Conservation (phyloP, 352 stramenopile genomes). For the Phytophthora sojae region DNA sequence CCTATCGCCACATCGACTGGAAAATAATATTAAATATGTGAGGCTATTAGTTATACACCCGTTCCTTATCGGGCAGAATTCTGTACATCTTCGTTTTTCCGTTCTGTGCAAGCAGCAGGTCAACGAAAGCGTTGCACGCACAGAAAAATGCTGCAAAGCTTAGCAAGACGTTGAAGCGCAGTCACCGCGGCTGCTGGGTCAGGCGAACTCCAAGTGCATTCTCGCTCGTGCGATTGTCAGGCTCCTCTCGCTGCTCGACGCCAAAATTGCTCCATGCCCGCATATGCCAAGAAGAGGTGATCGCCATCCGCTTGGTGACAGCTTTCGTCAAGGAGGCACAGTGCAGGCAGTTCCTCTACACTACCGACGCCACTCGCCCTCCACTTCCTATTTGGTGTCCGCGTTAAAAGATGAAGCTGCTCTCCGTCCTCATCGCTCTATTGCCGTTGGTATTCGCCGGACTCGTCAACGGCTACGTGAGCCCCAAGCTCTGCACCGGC, state of each 20-base stretch:
- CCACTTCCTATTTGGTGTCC: neutral
- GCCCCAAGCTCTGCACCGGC: conserved; percentile 26
- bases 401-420: conserved; percentile 3
- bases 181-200: neutral
- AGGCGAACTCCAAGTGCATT: neutral
- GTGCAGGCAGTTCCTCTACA: conserved; percentile 2
- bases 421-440: conserved; percentile 7
- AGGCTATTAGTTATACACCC: no score
- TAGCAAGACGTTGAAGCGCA: neutral
- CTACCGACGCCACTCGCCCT: neutral
- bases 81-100: no score
- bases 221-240: neutral
- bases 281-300: conserved; percentile 4
- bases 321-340: neutral
- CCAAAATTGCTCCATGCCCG: neutral
- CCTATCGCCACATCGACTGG: no score
- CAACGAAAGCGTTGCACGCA: no score
- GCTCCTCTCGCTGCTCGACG: conserved; percentile 3
- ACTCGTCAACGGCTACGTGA: conserved; percentile 26
- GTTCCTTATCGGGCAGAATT: no score
- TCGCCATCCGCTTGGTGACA: neutral
- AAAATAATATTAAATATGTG: no score
- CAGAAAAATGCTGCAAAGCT: conserved; percentile 22
- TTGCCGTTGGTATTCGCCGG: conserved; percentile 15
- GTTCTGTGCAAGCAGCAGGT: no score